Percentiles rank a stretch among this genome's conserved stretches.
Evolutionary conservation across 2,329 filamentous ascomycete species (phyloP).

Genomic region (Trichoderma afroharzianum): DNA sequence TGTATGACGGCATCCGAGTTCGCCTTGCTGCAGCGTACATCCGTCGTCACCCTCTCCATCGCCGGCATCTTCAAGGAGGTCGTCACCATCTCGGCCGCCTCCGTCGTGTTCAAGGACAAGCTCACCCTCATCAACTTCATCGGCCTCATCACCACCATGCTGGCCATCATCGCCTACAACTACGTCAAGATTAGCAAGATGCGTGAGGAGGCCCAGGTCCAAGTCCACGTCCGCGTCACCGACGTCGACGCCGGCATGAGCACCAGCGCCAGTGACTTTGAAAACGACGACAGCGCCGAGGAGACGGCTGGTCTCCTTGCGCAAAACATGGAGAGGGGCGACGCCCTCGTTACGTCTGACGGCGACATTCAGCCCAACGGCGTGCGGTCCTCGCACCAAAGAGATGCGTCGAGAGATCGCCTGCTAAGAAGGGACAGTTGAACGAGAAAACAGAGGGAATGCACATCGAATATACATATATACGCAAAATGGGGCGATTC

Average conservation of each 20-base stretch:
- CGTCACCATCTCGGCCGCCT: slow-evolving; percentile 86
- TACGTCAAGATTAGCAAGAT: slow-evolving; percentile 91
- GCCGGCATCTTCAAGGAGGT: slow-evolving; percentile 99
- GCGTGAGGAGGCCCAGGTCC: slow-evolving; percentile 66
- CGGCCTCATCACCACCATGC: slow-evolving; percentile 83
- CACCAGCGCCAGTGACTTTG: slow-evolving; percentile 38
- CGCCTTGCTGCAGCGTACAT: slow-evolving; percentile 88
- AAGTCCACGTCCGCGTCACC: slow-evolving; percentile 43
- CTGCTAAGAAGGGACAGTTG: neutral
- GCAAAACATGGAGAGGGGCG: slow-evolving; percentile 34
- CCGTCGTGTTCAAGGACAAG: slow-evolving; percentile 81
- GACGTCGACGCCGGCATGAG: slow-evolving; percentile 31
- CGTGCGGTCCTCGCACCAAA: slow-evolving; percentile 24
- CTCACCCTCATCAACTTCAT: slow-evolving; percentile 84
- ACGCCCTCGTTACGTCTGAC: slow-evolving; percentile 38
- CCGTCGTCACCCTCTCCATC: slow-evolving; percentile 92
- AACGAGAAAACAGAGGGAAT: neutral
- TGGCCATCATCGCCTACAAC: slow-evolving; percentile 85
- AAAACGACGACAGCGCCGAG: slow-evolving; percentile 42
- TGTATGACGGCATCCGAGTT: slow-evolving; percentile 97
- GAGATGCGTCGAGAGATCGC: slow-evolving; percentile 4
- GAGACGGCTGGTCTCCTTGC: slow-evolving; percentile 46
- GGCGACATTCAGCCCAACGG: slow-evolving; percentile 38
- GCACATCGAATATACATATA: neutral
- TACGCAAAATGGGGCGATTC: neutral